Percentiles rank a stretch among this genome's conserved stretches.
phyloP scores from a whole-genome alignment of 192 early-diverging fungal genomes.

The Umbelopsis isabellina region DNA sequence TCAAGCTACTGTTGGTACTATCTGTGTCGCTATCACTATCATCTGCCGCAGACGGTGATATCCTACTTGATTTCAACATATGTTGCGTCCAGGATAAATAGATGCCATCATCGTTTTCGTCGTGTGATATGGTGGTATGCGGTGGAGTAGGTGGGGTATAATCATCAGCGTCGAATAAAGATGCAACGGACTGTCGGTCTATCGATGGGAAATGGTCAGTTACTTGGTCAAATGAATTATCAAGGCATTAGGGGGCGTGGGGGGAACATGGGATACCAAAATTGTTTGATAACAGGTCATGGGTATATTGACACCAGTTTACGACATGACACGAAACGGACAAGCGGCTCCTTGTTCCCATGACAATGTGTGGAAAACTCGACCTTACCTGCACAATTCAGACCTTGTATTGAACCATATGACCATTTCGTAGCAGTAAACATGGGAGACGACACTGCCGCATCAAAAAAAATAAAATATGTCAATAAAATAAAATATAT shows the following conservation, averaged over 20 bases:
- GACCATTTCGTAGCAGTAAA: conserved; percentile 7
- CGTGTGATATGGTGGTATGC: conserved; percentile 26
- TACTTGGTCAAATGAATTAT: background rate
- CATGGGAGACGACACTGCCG: background rate
- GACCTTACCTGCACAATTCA: background rate
- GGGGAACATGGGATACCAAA: too few relatives aligned
- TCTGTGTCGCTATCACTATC: conserved; percentile 15
- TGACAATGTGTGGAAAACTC: background rate
- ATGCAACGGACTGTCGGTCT: conserved; percentile 11
- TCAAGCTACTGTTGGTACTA: conserved; percentile 15
- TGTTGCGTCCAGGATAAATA: conserved; percentile 32
- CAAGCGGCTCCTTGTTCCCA: background rate
- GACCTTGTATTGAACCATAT: conserved; percentile 16
- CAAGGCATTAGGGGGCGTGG: too few relatives aligned
- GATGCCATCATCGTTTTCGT: conserved; percentile 35
- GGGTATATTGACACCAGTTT: background rate
- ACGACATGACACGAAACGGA: background rate
- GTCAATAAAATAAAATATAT: too few relatives aligned
- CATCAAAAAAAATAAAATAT: background rate
- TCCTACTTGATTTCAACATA: conserved; percentile 25
- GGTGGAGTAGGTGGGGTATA: conserved; percentile 27
- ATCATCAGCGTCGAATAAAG: conserved; percentile 3
- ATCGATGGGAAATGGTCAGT: background rate
- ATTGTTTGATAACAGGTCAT: too few relatives aligned
- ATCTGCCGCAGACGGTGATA: conserved; percentile 18